phyloP scores from a whole-genome alignment of 2,329 filamentous ascomycete genomes.

The Pseudocercospora eumusae region DNA sequence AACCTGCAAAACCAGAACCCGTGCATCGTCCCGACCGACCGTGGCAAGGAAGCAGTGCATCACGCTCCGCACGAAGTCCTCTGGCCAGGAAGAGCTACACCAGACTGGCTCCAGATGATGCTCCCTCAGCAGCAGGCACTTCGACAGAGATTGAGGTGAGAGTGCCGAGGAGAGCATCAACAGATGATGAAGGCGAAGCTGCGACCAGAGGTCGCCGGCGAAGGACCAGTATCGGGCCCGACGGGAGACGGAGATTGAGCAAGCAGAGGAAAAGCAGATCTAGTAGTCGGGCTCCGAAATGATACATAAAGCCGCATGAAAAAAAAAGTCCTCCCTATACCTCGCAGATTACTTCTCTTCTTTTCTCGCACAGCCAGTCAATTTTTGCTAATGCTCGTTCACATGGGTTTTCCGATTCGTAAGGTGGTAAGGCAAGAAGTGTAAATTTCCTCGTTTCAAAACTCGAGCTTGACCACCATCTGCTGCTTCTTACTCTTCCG shows the following conservation, averaged over 20 bases:
- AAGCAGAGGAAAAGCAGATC: conserved; percentile 28
- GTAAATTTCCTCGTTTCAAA: not conserved
- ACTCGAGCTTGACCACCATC: not conserved
- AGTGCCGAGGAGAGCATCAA: conserved; percentile 22
- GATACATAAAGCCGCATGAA: not conserved
- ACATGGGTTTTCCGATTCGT: too few species aligned
- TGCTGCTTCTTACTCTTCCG: not conserved
- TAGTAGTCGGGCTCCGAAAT: conserved; percentile 20
- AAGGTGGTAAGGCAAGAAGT: too few species aligned
- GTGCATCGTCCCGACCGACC: conserved; percentile 17
- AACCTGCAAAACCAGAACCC: conserved; percentile 13
- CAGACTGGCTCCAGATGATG: conserved; percentile 27
- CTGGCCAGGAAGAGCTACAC: conserved; percentile 49
- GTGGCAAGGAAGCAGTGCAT: conserved; percentile 15
- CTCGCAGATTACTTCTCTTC: too few species aligned
- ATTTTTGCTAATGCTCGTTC: too few species aligned
- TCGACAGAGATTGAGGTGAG: conserved; percentile 27
- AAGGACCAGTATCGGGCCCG: conserved; percentile 26
- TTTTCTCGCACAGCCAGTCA: too few species aligned
- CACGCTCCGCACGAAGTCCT: conserved; percentile 47
- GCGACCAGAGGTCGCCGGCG: conserved; percentile 21
- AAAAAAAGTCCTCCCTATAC: too few species aligned
- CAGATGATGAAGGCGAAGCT: conserved; percentile 21
- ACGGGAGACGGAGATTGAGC: conserved; percentile 32
- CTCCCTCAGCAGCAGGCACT: conserved; percentile 22